These are phyloP conservation scores for Hypoxylon sp. DNA, from an alignment of 2,329 filamentous ascomycete genomes.

Conservation along the genomic window DNA sequence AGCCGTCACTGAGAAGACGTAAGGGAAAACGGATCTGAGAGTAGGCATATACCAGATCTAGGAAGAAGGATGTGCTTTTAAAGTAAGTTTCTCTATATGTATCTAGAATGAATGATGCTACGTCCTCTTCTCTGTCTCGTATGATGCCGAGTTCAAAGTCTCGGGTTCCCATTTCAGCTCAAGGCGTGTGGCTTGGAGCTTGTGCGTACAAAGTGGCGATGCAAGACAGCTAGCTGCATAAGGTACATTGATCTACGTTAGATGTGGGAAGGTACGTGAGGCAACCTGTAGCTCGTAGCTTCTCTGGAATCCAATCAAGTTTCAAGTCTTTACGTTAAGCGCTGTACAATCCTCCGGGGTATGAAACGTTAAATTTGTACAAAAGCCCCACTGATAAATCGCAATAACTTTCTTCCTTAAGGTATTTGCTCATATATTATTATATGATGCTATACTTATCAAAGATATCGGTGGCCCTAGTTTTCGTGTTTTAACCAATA, in stretches of 20 bases:
- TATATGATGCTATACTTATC: too few relatives aligned
- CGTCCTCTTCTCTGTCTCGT: constrained; percentile 13
- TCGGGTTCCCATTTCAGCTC: constrained; percentile 14
- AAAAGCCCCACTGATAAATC: too few relatives aligned
- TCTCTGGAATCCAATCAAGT: constrained; percentile 10
- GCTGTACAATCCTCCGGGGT: too few relatives aligned
- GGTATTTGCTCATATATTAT: too few relatives aligned
- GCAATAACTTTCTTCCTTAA: too few relatives aligned
- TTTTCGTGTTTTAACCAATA: too few relatives aligned
- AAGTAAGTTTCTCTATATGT: background rate
- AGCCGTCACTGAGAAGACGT: constrained; percentile 40
- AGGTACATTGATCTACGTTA: too few relatives aligned
- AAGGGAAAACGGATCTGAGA: constrained; percentile 27
- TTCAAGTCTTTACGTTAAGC: background rate
- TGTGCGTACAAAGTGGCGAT: constrained; percentile 23
- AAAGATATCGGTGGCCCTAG: too few relatives aligned
- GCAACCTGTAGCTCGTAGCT: constrained; percentile 11
- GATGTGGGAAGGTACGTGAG: background rate
- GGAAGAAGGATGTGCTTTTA: constrained; percentile 15
- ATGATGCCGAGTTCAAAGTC: background rate
- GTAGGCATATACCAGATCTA: constrained; percentile 23
- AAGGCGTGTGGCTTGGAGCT: constrained; percentile 22
- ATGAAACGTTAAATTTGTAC: too few relatives aligned
- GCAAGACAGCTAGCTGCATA: background rate
- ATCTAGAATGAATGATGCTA: background rate